Percentiles rank a stretch among this genome's conserved stretches.
phyloP scores from a whole-genome alignment of 2,329 filamentous ascomycete species.

The Gremmenia infestans region DNA sequence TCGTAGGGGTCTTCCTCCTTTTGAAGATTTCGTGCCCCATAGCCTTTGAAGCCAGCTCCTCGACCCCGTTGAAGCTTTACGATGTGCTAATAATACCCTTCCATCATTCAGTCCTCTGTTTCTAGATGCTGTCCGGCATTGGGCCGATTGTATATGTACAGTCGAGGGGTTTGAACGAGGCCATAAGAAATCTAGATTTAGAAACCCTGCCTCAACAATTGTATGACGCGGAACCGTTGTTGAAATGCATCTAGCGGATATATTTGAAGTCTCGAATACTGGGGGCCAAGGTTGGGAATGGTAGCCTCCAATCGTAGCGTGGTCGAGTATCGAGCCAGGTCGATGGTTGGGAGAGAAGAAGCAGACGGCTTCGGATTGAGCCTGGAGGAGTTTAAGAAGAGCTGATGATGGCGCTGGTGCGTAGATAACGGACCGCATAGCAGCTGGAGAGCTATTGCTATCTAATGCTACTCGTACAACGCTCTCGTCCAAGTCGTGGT shows the following conservation, averaged over 20 bases:
- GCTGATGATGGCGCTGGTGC: slow-evolving; percentile 43
- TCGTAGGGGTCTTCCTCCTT: slow-evolving; percentile 37
- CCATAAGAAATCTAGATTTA: slow-evolving; percentile 26
- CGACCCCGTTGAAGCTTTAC: slow-evolving; percentile 17
- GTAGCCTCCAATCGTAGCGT: slow-evolving; percentile 17
- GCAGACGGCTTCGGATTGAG: slow-evolving; percentile 57
- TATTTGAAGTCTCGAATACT: slow-evolving; percentile 6
- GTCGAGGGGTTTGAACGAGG: slow-evolving; percentile 13
- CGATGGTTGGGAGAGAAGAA: slow-evolving; percentile 43
- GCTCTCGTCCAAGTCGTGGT: not conserved
- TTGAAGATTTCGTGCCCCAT: slow-evolving; percentile 18
- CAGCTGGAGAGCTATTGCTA: slow-evolving; percentile 14
- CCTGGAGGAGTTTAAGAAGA: slow-evolving; percentile 68
- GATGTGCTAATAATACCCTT: slow-evolving; percentile 5
- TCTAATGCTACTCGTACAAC: not conserved
- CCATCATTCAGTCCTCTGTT: not conserved
- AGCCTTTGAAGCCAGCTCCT: slow-evolving; percentile 24
- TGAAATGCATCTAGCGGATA: slow-evolving; percentile 17
- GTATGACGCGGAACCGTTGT: slow-evolving; percentile 14
- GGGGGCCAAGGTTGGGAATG: slow-evolving; percentile 4
- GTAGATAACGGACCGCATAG: slow-evolving; percentile 30
- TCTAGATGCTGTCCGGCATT: not conserved
- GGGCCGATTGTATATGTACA: not conserved
- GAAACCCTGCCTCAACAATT: slow-evolving; percentile 20
- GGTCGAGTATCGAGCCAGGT: slow-evolving; percentile 25